Evolutionary conservation across 768 basidiomycete genomes (phyloP).

Genomic region (Boletus subcaerulescens): DNA sequence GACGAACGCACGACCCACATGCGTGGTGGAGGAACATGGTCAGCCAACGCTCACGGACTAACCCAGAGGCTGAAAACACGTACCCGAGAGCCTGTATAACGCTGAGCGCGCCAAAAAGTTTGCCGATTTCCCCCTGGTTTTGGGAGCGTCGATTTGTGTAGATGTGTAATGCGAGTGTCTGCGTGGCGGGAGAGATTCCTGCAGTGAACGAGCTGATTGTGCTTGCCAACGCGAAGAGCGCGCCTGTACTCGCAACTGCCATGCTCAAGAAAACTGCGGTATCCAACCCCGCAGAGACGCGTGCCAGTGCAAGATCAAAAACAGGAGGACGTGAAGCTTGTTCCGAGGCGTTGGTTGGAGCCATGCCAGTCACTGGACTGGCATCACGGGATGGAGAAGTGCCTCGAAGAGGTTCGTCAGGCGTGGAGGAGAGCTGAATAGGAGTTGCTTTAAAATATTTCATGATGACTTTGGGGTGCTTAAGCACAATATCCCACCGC

Average conservation of each 20-base stretch:
- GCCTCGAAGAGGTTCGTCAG: slow-evolving; percentile 18
- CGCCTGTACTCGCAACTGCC: slow-evolving; percentile 43
- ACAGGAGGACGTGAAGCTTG: slow-evolving; percentile 36
- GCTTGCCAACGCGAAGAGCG: slow-evolving; percentile 50
- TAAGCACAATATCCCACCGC: not conserved
- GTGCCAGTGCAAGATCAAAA: slow-evolving; percentile 72
- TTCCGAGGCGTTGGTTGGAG: slow-evolving; percentile 1
- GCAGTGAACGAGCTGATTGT: slow-evolving; percentile 54
- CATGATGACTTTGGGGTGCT: slow-evolving; percentile 45
- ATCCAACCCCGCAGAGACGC: slow-evolving; percentile 59
- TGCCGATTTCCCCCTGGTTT: slow-evolving; percentile 54
- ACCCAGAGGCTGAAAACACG: slow-evolving; percentile 7
- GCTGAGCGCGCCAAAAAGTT: slow-evolving; percentile 76
- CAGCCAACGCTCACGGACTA: not conserved
- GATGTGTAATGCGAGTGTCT: slow-evolving; percentile 69
- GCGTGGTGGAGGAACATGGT: not conserved
- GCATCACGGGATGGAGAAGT: not conserved
- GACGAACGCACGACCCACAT: not conserved
- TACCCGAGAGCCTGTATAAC: slow-evolving; percentile 70
- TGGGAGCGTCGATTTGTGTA: slow-evolving; percentile 50
- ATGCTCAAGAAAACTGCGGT: slow-evolving; percentile 49
- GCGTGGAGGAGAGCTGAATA: slow-evolving; percentile 12
- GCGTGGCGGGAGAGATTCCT: slow-evolving; percentile 63
- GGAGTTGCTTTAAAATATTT: slow-evolving; percentile 48
- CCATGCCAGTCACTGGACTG: slow-evolving; percentile 1